Conservation (phyloP, 768 basidiomycete genomes). For the Cystobasidium ongulense region DNA sequence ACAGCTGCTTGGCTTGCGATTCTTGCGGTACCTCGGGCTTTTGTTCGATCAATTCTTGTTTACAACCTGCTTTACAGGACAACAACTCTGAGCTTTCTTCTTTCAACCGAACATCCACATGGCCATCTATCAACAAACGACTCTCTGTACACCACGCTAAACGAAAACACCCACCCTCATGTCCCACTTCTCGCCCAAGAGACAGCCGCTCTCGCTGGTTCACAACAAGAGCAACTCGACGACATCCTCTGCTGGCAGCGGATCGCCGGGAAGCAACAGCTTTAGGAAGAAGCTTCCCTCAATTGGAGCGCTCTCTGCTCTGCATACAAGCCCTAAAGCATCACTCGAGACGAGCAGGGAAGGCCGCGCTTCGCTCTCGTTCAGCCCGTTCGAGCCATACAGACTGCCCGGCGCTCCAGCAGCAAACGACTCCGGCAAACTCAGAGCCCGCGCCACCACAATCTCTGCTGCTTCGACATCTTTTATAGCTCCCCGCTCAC, state of each 20-base stretch:
- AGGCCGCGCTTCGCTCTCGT: conserved; percentile 9
- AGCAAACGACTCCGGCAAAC: not conserved
- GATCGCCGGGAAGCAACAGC: not conserved
- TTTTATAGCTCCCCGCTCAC: not conserved
- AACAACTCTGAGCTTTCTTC: not conserved
- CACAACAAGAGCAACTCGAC: conserved; percentile 9
- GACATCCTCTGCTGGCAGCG: conserved; percentile 3
- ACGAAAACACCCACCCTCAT: not conserved
- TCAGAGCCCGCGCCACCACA: conserved; percentile 1
- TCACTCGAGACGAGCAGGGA: conserved; percentile 12
- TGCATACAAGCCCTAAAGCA: not conserved
- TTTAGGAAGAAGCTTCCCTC: not conserved
- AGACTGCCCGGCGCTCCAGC: not conserved
- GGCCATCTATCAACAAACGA: not conserved
- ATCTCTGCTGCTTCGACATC: not conserved
- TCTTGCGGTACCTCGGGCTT: not conserved
- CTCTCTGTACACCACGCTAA: not conserved
- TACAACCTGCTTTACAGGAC: not conserved
- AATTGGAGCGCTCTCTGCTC: not conserved
- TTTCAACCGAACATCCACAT: not conserved
- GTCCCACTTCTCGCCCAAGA: not conserved
- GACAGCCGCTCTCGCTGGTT: not conserved
- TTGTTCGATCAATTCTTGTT: not conserved
- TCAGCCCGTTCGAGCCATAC: not conserved
- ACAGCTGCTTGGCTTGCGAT: too few species aligned